Conservation (phyloP, 768 basidiomycete genomes). For the Boletus pseudo-olivaceus region DNA sequence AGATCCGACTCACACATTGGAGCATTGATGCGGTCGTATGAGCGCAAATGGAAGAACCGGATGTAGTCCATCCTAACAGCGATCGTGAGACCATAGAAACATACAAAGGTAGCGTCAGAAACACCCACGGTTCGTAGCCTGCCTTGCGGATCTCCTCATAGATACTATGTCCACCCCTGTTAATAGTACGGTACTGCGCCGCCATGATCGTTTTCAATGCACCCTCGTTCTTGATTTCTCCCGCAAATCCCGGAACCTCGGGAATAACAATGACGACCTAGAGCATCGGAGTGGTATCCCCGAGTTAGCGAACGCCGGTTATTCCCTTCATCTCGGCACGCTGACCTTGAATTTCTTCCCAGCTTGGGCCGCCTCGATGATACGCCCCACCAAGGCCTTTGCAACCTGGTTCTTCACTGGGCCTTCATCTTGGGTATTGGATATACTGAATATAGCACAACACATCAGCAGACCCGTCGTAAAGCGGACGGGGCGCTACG, state of each 20-base stretch:
- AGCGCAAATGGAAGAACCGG: constrained; percentile 87
- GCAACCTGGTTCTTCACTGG: constrained; percentile 83
- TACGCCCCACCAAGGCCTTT: constrained; percentile 75
- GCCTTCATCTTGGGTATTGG: constrained; percentile 58
- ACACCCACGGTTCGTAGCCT: constrained; percentile 72
- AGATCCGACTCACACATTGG: constrained; percentile 47
- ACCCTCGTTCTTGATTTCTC: constrained; percentile 66
- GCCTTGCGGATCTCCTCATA: constrained; percentile 77
- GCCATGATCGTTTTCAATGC: constrained; percentile 82
- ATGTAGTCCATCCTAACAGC: constrained; percentile 70
- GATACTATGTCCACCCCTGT: constrained; percentile 83
- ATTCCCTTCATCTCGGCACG: neutral
- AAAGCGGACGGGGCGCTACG: constrained; percentile 24
- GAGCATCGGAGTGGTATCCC: neutral
- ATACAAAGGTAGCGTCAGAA: neutral
- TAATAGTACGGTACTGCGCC: constrained; percentile 84
- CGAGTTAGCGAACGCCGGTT: neutral
- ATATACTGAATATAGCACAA: constrained; percentile 52
- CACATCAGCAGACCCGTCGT: constrained; percentile 1
- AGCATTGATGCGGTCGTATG: constrained; percentile 88
- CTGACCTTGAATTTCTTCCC: constrained; percentile 74
- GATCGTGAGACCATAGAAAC: neutral
- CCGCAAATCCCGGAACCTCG: constrained; percentile 87
- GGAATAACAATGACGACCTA: constrained; percentile 87
- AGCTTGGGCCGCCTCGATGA: constrained; percentile 71